phyloP scores from a whole-genome alignment of 129 eudicot species.

The Tagetes erecta region DNA sequence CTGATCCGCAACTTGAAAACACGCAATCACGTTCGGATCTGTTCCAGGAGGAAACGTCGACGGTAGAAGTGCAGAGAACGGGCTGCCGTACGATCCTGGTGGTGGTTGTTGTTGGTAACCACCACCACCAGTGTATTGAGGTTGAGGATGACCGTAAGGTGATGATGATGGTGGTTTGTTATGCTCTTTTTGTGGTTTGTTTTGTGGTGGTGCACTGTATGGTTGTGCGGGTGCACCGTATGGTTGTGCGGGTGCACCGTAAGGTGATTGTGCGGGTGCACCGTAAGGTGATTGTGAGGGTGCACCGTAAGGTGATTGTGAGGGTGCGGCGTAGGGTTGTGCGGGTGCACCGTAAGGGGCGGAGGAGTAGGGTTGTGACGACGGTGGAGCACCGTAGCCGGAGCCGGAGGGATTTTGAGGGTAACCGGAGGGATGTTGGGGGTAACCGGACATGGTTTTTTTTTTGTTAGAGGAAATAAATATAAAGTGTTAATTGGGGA shows the following conservation, averaged over 20 bases:
- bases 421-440: conserved; percentile 34
- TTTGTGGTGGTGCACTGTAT: conserved; percentile 32
- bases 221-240: conserved; percentile 37
- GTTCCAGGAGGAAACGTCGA: conserved; percentile 93
- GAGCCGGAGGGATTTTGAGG: conserved; percentile 42
- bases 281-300: conserved; percentile 31
- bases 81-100: conserved; percentile 55
- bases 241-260: conserved; percentile 41
- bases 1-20: conserved; percentile 82
- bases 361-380: conserved; percentile 32
- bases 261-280: conserved; percentile 38
- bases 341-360: conserved; percentile 46
- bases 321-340: conserved; percentile 34
- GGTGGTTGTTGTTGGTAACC: conserved; percentile 35
- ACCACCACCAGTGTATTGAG: conserved; percentile 33
- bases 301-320: conserved; percentile 39
- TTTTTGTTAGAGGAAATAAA: too few relatives aligned
- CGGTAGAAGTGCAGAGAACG: conserved; percentile 71
- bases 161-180: conserved; percentile 38
- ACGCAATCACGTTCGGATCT: conserved; percentile 77
- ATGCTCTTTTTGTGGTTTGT: conserved; percentile 47
- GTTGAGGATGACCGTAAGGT: conserved; percentile 39
- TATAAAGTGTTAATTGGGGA: not conserved
- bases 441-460: not conserved
- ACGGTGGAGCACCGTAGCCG: conserved; percentile 49